A percentile compares a stretch with the other conserved stretches of the same genome.
phyloP scores from a whole-genome alignment of 768 basidiomycete genomes.

The Hygrocybe punicea region DNA sequence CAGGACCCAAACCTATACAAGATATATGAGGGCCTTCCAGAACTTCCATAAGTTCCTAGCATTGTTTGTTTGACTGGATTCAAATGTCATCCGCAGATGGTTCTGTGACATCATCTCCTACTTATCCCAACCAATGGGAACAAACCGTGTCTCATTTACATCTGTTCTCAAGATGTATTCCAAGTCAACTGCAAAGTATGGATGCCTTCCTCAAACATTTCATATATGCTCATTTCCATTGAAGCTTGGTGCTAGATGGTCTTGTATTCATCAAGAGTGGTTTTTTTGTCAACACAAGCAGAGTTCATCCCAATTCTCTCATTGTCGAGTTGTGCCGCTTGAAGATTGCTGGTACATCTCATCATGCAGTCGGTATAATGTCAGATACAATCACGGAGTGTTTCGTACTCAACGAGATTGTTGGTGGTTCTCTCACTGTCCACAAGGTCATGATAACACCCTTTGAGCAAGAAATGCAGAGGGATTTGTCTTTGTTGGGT shows the following conservation, averaged over 20 bases:
- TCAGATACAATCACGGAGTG: slow-evolving; percentile 6
- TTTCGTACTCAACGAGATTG: not conserved
- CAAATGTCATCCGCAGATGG: not conserved
- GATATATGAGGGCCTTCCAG: no score
- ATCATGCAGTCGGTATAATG: slow-evolving; percentile 4
- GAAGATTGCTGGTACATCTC: not conserved
- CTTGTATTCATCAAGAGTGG: not conserved
- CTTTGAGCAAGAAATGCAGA: slow-evolving; percentile 3
- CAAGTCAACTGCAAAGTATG: not conserved
- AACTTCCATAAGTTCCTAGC: no score
- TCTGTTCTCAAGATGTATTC: not conserved
- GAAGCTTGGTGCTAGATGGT: not conserved
- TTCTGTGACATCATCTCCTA: not conserved
- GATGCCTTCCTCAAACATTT: not conserved
- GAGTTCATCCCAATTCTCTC: slow-evolving; percentile 1
- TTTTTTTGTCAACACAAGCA: slow-evolving; percentile 3
- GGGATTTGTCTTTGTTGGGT: slow-evolving; percentile 7
- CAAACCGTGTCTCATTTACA: not conserved
- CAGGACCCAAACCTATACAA: no score
- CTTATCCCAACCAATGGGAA: not conserved
- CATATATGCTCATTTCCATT: not conserved
- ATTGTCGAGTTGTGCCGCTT: not conserved
- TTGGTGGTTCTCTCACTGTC: not conserved
- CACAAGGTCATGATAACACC: slow-evolving; percentile 4
- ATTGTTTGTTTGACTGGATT: no score